phyloP scores from a whole-genome alignment of 2,329 filamentous ascomycete genomes.

The Aureobasidium namibiae region DNA sequence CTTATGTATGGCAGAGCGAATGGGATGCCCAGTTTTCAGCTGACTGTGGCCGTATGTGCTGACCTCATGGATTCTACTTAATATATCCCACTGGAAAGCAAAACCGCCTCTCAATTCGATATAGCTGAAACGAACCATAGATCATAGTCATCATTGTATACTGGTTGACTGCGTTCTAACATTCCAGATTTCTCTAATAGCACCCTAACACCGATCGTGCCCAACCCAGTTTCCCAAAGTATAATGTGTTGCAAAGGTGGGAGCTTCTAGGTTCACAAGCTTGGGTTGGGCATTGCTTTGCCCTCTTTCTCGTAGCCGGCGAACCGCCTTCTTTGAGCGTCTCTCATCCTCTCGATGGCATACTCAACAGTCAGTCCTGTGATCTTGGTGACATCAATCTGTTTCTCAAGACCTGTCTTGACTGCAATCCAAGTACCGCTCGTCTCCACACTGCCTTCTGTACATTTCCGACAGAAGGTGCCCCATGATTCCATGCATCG shows the following conservation, averaged over 20 bases:
- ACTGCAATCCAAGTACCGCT: constrained; percentile 24
- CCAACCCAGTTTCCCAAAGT: neutral
- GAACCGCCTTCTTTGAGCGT: constrained; percentile 23
- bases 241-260: neutral
- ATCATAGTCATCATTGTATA: neutral
- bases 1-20: no score
- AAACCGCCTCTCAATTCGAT: no score
- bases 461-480: constrained; percentile 21
- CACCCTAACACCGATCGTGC: neutral
- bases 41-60: no score
- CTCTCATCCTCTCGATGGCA: constrained; percentile 19
- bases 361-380: constrained; percentile 15
- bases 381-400: constrained; percentile 19
- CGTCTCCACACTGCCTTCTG: constrained; percentile 23
- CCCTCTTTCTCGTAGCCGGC: constrained; percentile 26
- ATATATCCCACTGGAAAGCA: no score
- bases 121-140: no score
- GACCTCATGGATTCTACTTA: no score
- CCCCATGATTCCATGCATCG: constrained; percentile 32
- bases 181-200: neutral
- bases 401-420: constrained; percentile 24
- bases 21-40: no score
- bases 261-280: constrained; percentile 15
- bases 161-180: neutral
- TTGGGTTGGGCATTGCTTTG: constrained; percentile 26